Evolutionary conservation across 345 rosid genomes (phyloP).

Genomic region (Bruguiera parviflora): DNA sequence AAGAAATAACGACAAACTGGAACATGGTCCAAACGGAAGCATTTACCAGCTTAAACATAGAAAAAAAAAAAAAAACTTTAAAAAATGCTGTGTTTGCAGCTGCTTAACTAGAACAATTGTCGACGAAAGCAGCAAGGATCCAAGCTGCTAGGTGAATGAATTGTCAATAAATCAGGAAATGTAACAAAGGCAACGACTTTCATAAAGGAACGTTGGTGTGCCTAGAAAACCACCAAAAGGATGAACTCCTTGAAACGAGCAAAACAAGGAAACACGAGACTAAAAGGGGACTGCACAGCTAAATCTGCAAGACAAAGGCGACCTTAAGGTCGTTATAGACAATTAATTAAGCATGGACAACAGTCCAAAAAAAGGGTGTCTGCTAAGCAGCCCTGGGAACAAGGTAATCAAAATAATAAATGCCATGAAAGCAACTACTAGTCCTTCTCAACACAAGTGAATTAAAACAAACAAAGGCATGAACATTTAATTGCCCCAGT

Average conservation of each 20-base stretch:
- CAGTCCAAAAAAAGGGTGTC: constrained; percentile 17
- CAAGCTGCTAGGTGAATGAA: constrained; percentile 4
- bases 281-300: constrained; percentile 15
- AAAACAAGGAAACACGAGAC: constrained; percentile 12
- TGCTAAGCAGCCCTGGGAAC: constrained; percentile 23
- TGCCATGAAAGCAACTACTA: constrained; percentile 35
- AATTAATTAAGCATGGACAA: constrained; percentile 31
- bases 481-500: constrained; percentile 24
- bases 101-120: not conserved
- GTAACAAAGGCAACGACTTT: constrained; percentile 19
- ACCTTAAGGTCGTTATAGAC: constrained; percentile 29
- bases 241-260: constrained; percentile 23
- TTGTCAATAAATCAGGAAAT: not conserved
- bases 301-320: constrained; percentile 26
- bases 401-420: constrained; percentile 36
- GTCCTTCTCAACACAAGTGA: constrained; percentile 31
- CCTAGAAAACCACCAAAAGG: constrained; percentile 19
- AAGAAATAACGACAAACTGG: constrained; percentile 12
- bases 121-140: not conserved
- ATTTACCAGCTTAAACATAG: not conserved
- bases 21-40: not conserved
- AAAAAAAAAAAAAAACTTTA: not conserved
- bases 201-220: constrained; percentile 9
- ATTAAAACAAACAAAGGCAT: constrained; percentile 25
- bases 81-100: not conserved